Percentiles rank a stretch among this genome's conserved stretches.
phyloP scores from a whole-genome alignment of 352 stramenopile genomes.

The Phytophthora uliginosa region DNA sequence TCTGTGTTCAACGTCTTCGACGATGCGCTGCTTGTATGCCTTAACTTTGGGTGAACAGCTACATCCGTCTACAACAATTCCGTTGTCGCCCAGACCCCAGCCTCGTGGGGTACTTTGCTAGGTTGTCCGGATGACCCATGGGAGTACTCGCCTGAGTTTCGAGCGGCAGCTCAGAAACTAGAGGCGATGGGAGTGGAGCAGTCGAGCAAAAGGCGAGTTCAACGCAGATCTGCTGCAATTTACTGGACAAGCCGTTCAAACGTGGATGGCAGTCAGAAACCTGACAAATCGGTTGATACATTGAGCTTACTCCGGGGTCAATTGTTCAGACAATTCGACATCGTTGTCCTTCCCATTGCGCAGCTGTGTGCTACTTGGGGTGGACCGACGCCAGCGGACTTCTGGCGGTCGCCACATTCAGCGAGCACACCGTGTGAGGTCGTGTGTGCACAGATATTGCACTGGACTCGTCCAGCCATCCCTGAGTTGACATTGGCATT shows the following conservation, averaged over 20 bases:
- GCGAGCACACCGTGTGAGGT: no score
- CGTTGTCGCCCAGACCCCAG: background rate
- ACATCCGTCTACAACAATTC: background rate
- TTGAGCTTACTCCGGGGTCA: no score
- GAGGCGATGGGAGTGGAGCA: background rate
- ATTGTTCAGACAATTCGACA: background rate
- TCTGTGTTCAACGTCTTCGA: conserved; percentile 6
- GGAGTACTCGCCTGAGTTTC: background rate
- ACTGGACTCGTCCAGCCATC: background rate
- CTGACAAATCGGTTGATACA: no score
- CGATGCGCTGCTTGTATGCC: background rate
- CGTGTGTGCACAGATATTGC: no score
- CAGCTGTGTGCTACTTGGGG: background rate
- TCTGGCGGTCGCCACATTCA: no score
- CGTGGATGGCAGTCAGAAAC: no score
- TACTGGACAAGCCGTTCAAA: no score
- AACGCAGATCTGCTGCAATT: no score
- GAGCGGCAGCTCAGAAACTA: background rate
- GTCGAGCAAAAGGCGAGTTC: no score
- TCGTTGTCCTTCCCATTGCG: background rate
- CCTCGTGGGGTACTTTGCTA: background rate
- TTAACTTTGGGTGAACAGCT: conserved; percentile 1
- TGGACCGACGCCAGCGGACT: no score
- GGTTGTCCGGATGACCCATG: background rate
- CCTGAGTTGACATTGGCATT: background rate